Evolutionary conservation across 257 asterid species (phyloP), one percentile per base, ranked within the genome.

Genomic region (Anisodus tanguticus): DNA sequence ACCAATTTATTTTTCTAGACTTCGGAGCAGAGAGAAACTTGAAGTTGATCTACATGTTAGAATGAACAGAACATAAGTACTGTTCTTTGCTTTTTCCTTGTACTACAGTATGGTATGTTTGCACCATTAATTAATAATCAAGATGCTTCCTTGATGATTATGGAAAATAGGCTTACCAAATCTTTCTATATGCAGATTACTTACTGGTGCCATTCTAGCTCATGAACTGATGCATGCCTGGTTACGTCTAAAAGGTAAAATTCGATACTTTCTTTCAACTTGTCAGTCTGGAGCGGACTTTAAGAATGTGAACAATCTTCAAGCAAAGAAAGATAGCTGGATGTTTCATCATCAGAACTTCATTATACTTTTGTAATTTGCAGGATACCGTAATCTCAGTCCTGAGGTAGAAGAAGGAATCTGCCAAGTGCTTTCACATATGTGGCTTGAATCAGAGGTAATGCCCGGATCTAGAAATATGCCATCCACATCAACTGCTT

Each of bases 171-270:
- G 81, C 58, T 67, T 60, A 43, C 51, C 67, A 80, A 31, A 59
- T 10, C 74, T 60, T 72, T 80, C 78, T 78, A 81, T 82, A 19
- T 87, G 88, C 97, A 97, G 98, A 88, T 90, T 95, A 82, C 92
- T 97, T 57, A 97, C 98, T 12, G 99, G 99, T 71, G 98, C 98
- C 58, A 95, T 95, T 86, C 98, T 97, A 47, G 98, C 98, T 26
- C 99, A 97, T 37, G 99, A 97, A 91, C 84, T 95, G 79, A 97
- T 97, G 98, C 99, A 97, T 47, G 99, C 94, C 86, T 97, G 99
- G 99, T 79, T 97, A 79, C 97, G 98, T 19, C 97, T 97, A 15
- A 95, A 93, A 68, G 98, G 99, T 95, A 85, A 77, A 31, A 70
- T 59, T 9, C 5, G 37, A 15, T 41, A 80, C 77, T 63, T 66